phyloP scores from a whole-genome alignment of 1,139 yeast species.

The Geotrichum phurueaensis region DNA sequence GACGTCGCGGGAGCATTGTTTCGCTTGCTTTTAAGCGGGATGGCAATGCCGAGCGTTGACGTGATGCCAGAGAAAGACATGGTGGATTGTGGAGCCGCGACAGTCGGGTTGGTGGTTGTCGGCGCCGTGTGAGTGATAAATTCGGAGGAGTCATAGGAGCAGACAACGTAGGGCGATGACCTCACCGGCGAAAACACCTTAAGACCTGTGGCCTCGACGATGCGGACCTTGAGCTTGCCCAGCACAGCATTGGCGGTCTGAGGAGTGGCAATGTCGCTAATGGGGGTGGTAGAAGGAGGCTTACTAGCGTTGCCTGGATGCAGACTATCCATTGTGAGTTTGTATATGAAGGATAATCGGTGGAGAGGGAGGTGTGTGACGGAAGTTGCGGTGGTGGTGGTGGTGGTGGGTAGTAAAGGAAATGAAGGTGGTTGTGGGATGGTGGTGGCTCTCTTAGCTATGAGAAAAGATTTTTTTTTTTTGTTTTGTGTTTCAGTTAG shows the following conservation, averaged over 20 bases:
- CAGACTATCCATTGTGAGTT: constrained; percentile 5
- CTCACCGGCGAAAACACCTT: constrained; percentile 43
- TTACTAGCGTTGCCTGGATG: constrained; percentile 10
- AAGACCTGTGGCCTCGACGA: constrained; percentile 71
- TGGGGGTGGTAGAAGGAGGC: constrained; percentile 16
- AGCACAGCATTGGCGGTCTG: constrained; percentile 18
- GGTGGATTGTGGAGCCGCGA: background rate
- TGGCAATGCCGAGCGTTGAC: constrained; percentile 35
- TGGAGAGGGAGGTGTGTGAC: background rate
- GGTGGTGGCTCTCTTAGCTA: background rate
- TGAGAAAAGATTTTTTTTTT: background rate
- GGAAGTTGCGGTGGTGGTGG: background rate
- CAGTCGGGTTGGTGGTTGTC: constrained; percentile 17
- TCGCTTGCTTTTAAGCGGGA: constrained; percentile 37
- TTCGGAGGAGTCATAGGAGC: constrained; percentile 89
- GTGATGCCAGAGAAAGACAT: constrained; percentile 20
- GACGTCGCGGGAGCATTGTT: constrained; percentile 7
- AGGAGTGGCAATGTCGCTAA: constrained; percentile 17
- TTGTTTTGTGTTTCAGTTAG: background rate
- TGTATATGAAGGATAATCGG: background rate
- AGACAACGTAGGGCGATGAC: constrained; percentile 83
- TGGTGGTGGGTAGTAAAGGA: constrained; percentile 1
- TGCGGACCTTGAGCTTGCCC: constrained; percentile 76
- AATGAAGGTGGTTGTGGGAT: background rate
- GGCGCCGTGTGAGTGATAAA: constrained; percentile 64